Base-by-base conservation (phyloP, 805 yeast genomes). In the Candida verbasci region DNA sequence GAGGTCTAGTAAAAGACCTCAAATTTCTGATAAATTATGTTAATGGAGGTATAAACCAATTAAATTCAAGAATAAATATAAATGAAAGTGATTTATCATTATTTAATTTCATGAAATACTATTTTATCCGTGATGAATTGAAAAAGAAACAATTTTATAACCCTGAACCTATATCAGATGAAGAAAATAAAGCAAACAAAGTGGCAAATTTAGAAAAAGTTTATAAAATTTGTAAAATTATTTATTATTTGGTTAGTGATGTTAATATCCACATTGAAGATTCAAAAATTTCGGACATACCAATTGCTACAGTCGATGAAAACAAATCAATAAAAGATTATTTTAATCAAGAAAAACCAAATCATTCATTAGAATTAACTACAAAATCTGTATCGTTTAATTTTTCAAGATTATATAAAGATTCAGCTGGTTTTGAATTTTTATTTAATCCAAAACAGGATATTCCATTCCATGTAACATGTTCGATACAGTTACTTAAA, bases 351-450 rank as follows among this genome's bases (percentile, higher is more conserved):
- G 33, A 38, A 7, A 35, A 23, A 11, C 62, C 62, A 9, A 30
- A 34, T 6, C 45, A 54, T 9, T 52, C 53, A 1, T 43, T 60
- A 16, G 57, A 55, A 9, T 24, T 62, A 10, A 37, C 39, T 20
- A 37, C 50, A 15, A 60, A 58, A 33, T 47, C 60, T 1, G 35
- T 53, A 11, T 58, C 46, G 27, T 55, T 45, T 29, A 66, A 43
- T 46, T 49, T 42, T 34, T 44, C 32, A 37, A 45, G 52, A 37
- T 29, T 62, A 24, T 26, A 40, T 27, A 16, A 47, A 24, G 36
- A 47, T 40, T 26, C 67, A 32, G 70, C 72, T 3, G 73, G 72
- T 1, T 68, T 57, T 42, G 65, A 63, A 27, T 58, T 59, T 5
- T 47, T 64, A 12, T 68, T 67, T 44, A 53, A 60, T 33, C 46